Percentiles rank a stretch among this genome's conserved stretches.
These are phyloP conservation scores for Pouteria glomerata DNA, from an alignment of 148 eudicot genomes.

Conservation along the genomic window DNA sequence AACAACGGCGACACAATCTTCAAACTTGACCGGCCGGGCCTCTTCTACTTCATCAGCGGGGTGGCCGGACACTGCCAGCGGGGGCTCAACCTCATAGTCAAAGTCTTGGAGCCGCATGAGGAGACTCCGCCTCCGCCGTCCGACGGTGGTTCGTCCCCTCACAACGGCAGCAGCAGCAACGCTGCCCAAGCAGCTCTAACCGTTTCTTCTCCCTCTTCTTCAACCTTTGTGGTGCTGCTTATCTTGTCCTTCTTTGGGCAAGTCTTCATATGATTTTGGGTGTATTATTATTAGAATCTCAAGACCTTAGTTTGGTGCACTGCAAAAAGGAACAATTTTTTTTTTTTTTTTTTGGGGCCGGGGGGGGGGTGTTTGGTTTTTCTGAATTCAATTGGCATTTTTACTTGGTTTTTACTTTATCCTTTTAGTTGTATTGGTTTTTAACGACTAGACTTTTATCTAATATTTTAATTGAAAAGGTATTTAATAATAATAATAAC, in stretches of 20 bases:
- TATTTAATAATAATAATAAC: no score
- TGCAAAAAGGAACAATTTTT: no score
- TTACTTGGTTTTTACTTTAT: no score
- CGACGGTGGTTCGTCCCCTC: neutral
- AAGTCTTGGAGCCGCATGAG: constrained; percentile 42
- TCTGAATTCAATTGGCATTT: no score
- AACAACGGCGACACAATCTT: constrained; percentile 45
- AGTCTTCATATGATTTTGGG: neutral
- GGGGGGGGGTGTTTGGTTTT: no score
- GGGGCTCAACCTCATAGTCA: constrained; percentile 57
- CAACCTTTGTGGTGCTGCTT: neutral
- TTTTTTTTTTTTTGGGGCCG: no score
- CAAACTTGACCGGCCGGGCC: constrained; percentile 35
- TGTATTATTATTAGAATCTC: no score
- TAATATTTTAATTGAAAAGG: no score
- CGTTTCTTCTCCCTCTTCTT: neutral
- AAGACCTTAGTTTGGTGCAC: no score
- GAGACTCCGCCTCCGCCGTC: constrained; percentile 7
- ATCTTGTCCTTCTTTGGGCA: constrained; percentile 3
- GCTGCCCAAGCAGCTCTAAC: neutral
- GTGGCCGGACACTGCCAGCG: constrained; percentile 51
- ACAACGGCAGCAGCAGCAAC: neutral
- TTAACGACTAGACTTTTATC: no score
- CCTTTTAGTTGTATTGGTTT: no score
- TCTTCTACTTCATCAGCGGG: constrained; percentile 64